These are phyloP conservation scores for Amanita pallidorosea DNA, from an alignment of 768 basidiomycete species.

Conservation along the genomic window DNA sequence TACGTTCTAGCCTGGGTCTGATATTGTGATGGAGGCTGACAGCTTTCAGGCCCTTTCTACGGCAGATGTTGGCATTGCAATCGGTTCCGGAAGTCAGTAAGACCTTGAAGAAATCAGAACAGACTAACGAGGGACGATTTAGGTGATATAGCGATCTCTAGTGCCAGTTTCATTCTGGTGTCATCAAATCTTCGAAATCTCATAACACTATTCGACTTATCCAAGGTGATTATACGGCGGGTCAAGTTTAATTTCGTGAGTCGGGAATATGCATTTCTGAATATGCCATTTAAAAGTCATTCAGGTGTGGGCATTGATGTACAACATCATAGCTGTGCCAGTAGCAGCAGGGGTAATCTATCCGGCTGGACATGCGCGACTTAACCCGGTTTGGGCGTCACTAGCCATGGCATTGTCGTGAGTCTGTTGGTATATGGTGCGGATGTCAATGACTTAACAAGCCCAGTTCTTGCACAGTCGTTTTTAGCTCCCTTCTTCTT, in stretches of 20 bases:
- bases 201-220: constrained; percentile 51
- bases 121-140: constrained; percentile 7
- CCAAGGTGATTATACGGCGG: constrained; percentile 51
- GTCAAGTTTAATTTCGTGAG: constrained; percentile 70
- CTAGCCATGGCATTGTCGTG: constrained; percentile 73
- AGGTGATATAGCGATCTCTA: constrained; percentile 62
- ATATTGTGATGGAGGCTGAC: background rate
- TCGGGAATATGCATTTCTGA: background rate
- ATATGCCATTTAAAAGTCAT: background rate
- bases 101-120: background rate
- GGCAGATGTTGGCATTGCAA: constrained; percentile 51
- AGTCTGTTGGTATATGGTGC: constrained; percentile 14
- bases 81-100: constrained; percentile 55
- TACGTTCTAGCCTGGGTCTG: constrained; percentile 10
- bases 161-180: constrained; percentile 71
- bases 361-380: constrained; percentile 49
- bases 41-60: constrained; percentile 33
- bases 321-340: constrained; percentile 58
- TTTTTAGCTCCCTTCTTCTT: constrained; percentile 48
- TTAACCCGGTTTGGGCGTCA: constrained; percentile 72
- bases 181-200: constrained; percentile 54
- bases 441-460: background rate
- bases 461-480: constrained; percentile 20
- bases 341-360: constrained; percentile 75
- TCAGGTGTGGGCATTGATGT: constrained; percentile 56